Evolutionary conservation across 345 rosid species (phyloP).

Genomic region (Eucalyptus urophylla): DNA sequence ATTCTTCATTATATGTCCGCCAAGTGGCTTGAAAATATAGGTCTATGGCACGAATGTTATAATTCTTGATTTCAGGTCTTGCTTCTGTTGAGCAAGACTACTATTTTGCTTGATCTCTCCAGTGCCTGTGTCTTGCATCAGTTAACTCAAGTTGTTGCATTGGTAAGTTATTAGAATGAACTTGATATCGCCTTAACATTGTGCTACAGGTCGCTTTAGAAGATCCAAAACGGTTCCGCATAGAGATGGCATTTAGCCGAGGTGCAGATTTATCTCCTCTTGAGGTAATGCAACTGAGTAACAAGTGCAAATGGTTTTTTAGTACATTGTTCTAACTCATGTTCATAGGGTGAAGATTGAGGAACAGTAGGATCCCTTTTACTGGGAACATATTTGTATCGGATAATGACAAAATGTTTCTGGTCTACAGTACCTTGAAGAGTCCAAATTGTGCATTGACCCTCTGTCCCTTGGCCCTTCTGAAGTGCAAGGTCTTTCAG

Average conservation of each 20-base stretch:
- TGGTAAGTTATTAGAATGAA: neutral
- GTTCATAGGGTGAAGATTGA: neutral
- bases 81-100: neutral
- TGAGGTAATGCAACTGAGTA: conserved; percentile 37
- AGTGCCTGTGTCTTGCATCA: neutral
- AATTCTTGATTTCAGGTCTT: neutral
- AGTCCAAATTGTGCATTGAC: neutral
- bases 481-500: neutral
- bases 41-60: neutral
- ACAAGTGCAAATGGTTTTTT: neutral
- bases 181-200: neutral
- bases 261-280: conserved; percentile 96
- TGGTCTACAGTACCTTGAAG: neutral
- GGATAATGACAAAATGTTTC: neutral
- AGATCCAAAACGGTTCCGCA: conserved; percentile 79
- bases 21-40: neutral
- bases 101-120: neutral
- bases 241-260: conserved; percentile 89
- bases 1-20: neutral
- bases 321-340: neutral
- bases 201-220: conserved; percentile 61
- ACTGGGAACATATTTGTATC: neutral
- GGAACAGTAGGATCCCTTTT: neutral
- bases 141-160: neutral
- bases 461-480: neutral